Evolutionary conservation across 2,329 filamentous ascomycete genomes (phyloP), one percentile per base, ranked within the genome.

Genomic region (Diatrype stigma): DNA sequence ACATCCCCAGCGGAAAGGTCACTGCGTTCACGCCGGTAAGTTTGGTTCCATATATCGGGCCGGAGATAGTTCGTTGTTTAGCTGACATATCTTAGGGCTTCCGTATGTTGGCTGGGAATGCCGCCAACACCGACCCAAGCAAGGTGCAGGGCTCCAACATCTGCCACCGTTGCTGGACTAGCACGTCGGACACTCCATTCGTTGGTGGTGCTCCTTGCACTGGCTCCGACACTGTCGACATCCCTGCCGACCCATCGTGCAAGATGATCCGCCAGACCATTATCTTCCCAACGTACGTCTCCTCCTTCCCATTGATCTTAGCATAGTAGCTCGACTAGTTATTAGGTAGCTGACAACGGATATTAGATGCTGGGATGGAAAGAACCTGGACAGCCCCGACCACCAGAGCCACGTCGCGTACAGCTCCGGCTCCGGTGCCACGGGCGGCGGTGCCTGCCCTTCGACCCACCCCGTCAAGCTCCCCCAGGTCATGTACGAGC

Each of bases 221-320:
- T 28, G 75, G 75, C 35, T 65, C 60, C 52, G 76, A 79, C 62
- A 78, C 75, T 3, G 75, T 79, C 45, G 75, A 71, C 32, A 77
- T 79, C 51, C 76, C 76, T 50, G 62, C 63, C 14, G 64, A 69
- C 51, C 66, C 71, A 53, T 67, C 58, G 50, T 77, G 74, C 70
- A 76, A 77, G 67, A 76, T 77, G 70, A 77, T 78, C 67, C 72
- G 75, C 55, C 74, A 77, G 61, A 78, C 75, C 60, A 73, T 78
- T 63, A 76, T 77, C 64, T 78, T 78, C 67, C 71, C 72, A 6
- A 65, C 68, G 67, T 70, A 64, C 60, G 63, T 60, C 45, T 45
- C 14, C 17, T 22, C 23, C 14, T 1, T 26, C 19, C 22, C 14
- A n/a, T 7, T 57, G 55, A 3, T 65, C 60, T 57, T 62, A 58